These are phyloP conservation scores for Solanum infundibuliforme DNA, from an alignment of 257 asterid genomes.

Conservation along the genomic window DNA sequence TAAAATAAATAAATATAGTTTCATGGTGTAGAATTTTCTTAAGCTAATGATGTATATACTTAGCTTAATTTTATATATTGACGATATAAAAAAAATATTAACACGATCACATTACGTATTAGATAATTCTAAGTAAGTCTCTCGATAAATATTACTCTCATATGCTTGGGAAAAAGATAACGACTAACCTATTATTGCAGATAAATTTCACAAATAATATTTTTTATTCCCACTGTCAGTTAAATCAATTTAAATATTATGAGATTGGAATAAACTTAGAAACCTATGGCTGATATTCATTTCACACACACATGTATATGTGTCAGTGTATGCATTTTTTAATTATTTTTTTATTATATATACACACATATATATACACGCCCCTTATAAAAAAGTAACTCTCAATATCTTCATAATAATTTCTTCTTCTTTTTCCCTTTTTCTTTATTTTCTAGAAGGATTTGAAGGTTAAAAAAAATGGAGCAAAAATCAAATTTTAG, in stretches of 20 bases:
- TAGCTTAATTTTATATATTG: neutral
- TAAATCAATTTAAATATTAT: neutral
- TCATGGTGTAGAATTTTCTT: neutral
- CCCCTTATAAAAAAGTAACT: neutral
- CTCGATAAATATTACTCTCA: neutral
- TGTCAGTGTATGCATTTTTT: neutral
- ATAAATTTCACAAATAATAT: neutral
- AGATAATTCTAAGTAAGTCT: neutral
- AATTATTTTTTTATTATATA: neutral
- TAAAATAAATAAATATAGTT: neutral
- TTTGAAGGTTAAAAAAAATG: neutral
- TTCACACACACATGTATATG: neutral
- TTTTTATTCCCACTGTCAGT: neutral
- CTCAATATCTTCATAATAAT: neutral
- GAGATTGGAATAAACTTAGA: neutral
- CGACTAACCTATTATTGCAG: neutral
- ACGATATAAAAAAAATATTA: neutral
- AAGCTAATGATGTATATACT: neutral
- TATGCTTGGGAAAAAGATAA: neutral
- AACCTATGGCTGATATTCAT: neutral
- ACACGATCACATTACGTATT: neutral
- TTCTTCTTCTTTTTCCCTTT: neutral
- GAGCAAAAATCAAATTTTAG: neutral
- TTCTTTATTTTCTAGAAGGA: neutral
- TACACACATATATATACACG: neutral